A percentile compares a stretch with the other conserved stretches of the same genome.
phyloP scores from a whole-genome alignment of 1,284 basidiomycete genomes.

The Melampsora larici-populina region DNA sequence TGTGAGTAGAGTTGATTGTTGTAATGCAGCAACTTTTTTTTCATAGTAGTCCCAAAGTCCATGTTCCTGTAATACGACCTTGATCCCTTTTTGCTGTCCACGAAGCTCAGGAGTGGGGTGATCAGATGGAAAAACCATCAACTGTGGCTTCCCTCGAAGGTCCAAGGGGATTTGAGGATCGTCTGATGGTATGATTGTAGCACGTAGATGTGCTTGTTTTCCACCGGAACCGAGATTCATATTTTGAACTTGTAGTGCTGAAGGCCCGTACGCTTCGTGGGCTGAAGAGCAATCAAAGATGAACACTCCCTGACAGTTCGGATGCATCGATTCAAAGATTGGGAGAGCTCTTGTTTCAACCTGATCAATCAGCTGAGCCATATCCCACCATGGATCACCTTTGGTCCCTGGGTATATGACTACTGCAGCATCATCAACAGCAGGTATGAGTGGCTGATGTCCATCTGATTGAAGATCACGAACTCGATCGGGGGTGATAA shows the following conservation, averaged over 20 bases:
- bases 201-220: background rate
- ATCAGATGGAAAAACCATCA: background rate
- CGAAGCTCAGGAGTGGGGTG: background rate
- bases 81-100: background rate
- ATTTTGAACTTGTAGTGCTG: slow-evolving; percentile 12
- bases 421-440: background rate
- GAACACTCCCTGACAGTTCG: slow-evolving; percentile 11
- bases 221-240: slow-evolving; percentile 4
- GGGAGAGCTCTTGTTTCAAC: background rate
- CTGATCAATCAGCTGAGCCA: slow-evolving; percentile 6
- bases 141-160: background rate
- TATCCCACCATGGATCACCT: too few species aligned
- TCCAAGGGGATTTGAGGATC: background rate
- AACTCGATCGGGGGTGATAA: background rate
- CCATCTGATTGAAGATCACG: background rate
- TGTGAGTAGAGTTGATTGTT: background rate
- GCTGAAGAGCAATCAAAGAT: slow-evolving; percentile 5
- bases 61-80: background rate
- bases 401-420: slow-evolving; percentile 12
- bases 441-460: background rate
- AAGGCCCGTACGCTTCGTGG: background rate
- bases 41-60: background rate
- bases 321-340: slow-evolving; percentile 13
- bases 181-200: background rate
- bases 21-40: too few species aligned